Evolutionary conservation across 2,329 filamentous ascomycete species (phyloP), one percentile per base, ranked within the genome.

Genomic region (Phialophora macrospora): DNA sequence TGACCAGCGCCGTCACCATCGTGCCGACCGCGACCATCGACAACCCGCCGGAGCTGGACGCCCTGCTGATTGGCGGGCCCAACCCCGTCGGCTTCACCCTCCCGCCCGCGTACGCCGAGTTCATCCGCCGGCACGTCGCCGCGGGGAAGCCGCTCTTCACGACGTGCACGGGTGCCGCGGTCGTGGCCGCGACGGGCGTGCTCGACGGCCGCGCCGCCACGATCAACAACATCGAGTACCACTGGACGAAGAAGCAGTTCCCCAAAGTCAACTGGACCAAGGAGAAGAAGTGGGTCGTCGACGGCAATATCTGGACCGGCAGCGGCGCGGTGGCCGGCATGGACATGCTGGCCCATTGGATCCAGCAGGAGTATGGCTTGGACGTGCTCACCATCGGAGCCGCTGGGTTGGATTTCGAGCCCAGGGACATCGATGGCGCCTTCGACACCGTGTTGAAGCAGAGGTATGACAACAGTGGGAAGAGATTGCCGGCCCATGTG

Each of bases 231-330:
- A 61, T 72, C 0, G 71, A 70, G 2, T 74, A 76, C 52, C 67
- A 74, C 28, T 65, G 70, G 7, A 76, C 73, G 4, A 56, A 30
- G 41, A 41, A 55, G 26, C 24, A 55, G 20, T 49, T n/a, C 11
- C 79, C 81, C 0, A 74, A 78, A 0, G 80, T 83, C 11, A 77
- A 80, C 3, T 83, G 81, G 81, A 76, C 76, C 0, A 73, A 68
- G 30, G 75, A 80, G 28, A 77, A 76, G 64, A 79, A 82, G 67
- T 83, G 81, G 80, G 72, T 82, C 62, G 63, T 79, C 0, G 80
- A 82, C 56, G 58, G 58, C 20, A 81, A 82, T 44, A 75, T 82
- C 32, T 83, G 81, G 81, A 83, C 81, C 2, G 78, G 77, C 0
- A 76, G 76, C 1, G 81, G 81, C 14, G 79, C 81, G 0, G 71